Evolutionary conservation across 179 eudicot genomes (phyloP), one percentile per base, ranked within the genome.

Genomic region (Drosera spatulata): DNA sequence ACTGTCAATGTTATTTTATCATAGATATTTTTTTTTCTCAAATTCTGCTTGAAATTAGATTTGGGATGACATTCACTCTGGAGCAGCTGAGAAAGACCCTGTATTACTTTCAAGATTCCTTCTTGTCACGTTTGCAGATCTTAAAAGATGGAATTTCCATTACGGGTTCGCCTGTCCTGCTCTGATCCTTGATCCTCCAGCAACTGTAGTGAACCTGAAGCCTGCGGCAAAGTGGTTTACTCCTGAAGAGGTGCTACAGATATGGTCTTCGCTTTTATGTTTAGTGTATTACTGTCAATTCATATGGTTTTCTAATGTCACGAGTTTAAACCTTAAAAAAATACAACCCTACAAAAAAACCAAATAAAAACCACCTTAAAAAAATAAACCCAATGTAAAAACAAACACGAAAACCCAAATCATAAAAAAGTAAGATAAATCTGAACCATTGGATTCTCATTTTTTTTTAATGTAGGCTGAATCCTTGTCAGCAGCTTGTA

Each of bases 121-220:
- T 65, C 75, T 88, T 60, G 67, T 91, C 61, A 72, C 98, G 72
- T 91, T 88, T 79, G 95, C 98, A 4, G 98, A 91, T 79, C 81
- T 91, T 52, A 91, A 91, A 72, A 84, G 80, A 51, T 91, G 96
- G 96, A 80, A 74, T 57, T 91, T 91, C 62, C 77, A 79, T 71
- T 91, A 88, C 59, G 73, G 82, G 82, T 81, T 88, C 79, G 98
- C 96, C 57, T 88, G 84, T 66, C 98, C 98, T 62, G 91, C 96
- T 61, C 69, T 91, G 72, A 72, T 70, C 59, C 82, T 86, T 73
- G 79, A 88, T 66, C 98, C 96, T 73, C 91, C 95, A 9, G 95
- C 95, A 68, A 82, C 75, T 12, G 61, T 88, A 68, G 66, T 73
- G 61, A 61, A 72, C 71, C 66, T 91, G 79, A 85, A 68, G 78